These are phyloP conservation scores for Trichomonas vaginalis DNA, from an alignment of 208 protist species.

Conservation along the genomic window DNA sequence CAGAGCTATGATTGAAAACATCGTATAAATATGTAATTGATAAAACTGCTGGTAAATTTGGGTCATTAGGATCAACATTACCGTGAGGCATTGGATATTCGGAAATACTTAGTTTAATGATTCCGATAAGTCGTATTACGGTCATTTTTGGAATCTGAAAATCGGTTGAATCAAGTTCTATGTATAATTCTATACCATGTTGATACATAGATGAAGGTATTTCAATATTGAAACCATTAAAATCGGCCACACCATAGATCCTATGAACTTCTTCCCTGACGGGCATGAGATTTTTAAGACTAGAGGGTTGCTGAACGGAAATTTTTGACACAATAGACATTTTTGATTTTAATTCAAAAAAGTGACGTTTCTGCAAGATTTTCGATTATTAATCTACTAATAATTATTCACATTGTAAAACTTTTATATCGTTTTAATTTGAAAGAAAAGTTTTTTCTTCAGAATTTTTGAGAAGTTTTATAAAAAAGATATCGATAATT, in stretches of 20 bases:
- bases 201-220: not conserved
- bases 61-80: not conserved
- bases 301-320: not conserved
- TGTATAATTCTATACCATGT: not conserved
- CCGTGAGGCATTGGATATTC: not conserved
- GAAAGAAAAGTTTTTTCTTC: too few relatives aligned
- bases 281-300: not conserved
- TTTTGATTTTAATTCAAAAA: too few relatives aligned
- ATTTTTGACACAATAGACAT: not conserved
- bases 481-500: too few relatives aligned
- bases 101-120: not conserved
- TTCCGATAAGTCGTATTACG: not conserved
- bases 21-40: not conserved
- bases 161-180: not conserved
- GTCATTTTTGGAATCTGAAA: not conserved
- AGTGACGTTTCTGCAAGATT: too few relatives aligned
- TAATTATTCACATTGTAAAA: too few relatives aligned
- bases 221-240: not conserved
- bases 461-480: too few relatives aligned
- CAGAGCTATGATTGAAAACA: not conserved
- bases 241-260: not conserved
- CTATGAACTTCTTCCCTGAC: not conserved
- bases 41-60: not conserved
- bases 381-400: too few relatives aligned
- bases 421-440: too few relatives aligned